Evolutionary conservation across 352 stramenopile genomes (phyloP), one percentile per base, ranked within the genome.

Genomic region (Aphanomyces cochlioides): DNA sequence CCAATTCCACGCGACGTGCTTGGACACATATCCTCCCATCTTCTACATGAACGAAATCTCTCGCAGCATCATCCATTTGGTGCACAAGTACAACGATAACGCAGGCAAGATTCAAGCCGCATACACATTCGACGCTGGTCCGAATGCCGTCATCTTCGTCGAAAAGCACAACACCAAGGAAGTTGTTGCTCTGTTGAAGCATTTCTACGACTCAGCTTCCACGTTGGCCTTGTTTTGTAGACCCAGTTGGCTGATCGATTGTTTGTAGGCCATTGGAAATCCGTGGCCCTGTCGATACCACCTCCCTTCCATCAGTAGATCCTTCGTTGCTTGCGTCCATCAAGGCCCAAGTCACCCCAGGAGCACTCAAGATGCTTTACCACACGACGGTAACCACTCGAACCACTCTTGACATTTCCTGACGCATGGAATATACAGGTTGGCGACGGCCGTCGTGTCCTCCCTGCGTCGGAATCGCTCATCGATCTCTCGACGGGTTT

Each of bases 81-180:
- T 99, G 39, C 95, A 99, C 80, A 82, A 78, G 56, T 98, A 98
- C 79, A 99, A 99, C 80, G 75, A 83, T 34, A 83, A 79, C 74
- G 75, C 79, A 48, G 78, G 81, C 12, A 47, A 72, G 6, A 74
- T 98, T 56, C 81, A 90, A 36, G 93, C 90, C 47, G 96, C 96
- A 17, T 99, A 99, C 83, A 99, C 97, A 8, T 99, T 99, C 78
- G 97, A 99, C 84, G 97, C 97, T 28, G 97, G 97, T 64, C 96
- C 97, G 41, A 99, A 99, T 81, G 96, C 97, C 19, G 96, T 99
- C n/a, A 75, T 97, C 39, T 97, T 96, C 74, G 66, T 88, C n/a
- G 79, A 94, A 67, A 74, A 88, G 50, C 65, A 88, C 59, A 71
- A 95, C 66, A 79, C 90, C 34, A 66, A 82, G 47, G 79, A 89